Conservation (phyloP, 768 basidiomycete species). For the Pholiota conissans region DNA sequence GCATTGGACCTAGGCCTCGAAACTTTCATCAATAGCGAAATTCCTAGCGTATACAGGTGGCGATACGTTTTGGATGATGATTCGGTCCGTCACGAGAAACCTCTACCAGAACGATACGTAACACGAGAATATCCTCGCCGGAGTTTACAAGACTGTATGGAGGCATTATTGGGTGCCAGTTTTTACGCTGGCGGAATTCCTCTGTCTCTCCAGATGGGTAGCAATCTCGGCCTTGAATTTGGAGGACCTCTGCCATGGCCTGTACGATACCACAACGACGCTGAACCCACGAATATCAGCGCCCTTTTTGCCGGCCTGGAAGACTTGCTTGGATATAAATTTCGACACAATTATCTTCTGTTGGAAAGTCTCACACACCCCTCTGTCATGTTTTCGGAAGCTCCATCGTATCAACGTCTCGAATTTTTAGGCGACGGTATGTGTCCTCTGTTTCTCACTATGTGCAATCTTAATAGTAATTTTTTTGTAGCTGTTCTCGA, state of each 20-base stretch:
- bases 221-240: slow-evolving; percentile 65
- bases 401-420: slow-evolving; percentile 76
- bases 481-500: slow-evolving; percentile 59
- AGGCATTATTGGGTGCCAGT: slow-evolving; percentile 78
- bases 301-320: slow-evolving; percentile 57
- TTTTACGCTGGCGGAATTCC: slow-evolving; percentile 73
- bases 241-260: slow-evolving; percentile 74
- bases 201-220: slow-evolving; percentile 66
- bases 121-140: slow-evolving; percentile 58
- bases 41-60: slow-evolving; percentile 56
- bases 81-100: slow-evolving; percentile 12
- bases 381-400: slow-evolving; percentile 53
- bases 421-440: slow-evolving; percentile 91
- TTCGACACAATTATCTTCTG: slow-evolving; percentile 61
- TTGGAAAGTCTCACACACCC: slow-evolving; percentile 87
- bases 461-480: slow-evolving; percentile 12
- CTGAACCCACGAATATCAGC: slow-evolving; percentile 35
- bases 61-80: slow-evolving; percentile 45
- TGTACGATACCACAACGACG: slow-evolving; percentile 45
- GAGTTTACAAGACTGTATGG: slow-evolving; percentile 87
- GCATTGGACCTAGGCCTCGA: slow-evolving; percentile 68
- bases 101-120: slow-evolving; percentile 29
- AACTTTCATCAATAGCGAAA: slow-evolving; percentile 62
- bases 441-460: slow-evolving; percentile 19
- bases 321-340: slow-evolving; percentile 66